Conservation (phyloP, 306 rosid genomes). For the Fragaria iinumae region DNA sequence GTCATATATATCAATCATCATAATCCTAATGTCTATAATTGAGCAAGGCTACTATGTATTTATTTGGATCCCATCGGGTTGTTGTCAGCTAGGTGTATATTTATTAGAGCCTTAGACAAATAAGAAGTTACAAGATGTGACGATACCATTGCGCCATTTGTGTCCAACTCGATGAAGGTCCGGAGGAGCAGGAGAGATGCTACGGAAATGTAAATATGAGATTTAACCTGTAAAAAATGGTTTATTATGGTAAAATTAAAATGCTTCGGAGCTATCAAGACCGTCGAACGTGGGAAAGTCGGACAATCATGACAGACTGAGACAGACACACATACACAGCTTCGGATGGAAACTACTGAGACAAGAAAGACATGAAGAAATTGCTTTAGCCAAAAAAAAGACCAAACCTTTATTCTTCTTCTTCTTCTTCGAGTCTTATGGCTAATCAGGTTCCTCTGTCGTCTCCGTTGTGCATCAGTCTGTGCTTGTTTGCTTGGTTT, state of each 20-base stretch:
- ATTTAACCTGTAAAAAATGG: not conserved
- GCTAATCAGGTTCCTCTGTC: conserved; percentile 48
- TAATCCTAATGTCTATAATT: too few species aligned
- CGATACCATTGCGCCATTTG: not conserved
- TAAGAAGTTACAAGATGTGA: not conserved
- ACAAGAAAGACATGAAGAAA: conserved; percentile 4
- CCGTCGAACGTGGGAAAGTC: conserved; percentile 53
- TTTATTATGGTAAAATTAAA: not conserved
- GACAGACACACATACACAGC: not conserved
- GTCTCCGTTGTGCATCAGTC: conserved; percentile 29
- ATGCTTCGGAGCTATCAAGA: conserved; percentile 27
- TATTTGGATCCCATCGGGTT: not conserved
- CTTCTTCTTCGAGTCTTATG: conserved; percentile 45
- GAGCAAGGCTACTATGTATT: too few species aligned
- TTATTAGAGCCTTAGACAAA: not conserved
- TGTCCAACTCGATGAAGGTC: not conserved
- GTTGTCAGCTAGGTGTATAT: not conserved
- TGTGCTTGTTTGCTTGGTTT: conserved; percentile 39
- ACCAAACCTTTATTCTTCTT: not conserved
- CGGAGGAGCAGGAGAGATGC: not conserved
- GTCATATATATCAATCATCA: too few species aligned
- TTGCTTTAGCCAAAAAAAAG: not conserved
- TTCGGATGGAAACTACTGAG: not conserved
- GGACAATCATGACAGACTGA: conserved; percentile 6
- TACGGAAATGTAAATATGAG: not conserved